Evolutionary conservation across 352 stramenopile species (phyloP), one percentile per base, ranked within the genome.

Genomic region (Phytophthora boehmeriae): DNA sequence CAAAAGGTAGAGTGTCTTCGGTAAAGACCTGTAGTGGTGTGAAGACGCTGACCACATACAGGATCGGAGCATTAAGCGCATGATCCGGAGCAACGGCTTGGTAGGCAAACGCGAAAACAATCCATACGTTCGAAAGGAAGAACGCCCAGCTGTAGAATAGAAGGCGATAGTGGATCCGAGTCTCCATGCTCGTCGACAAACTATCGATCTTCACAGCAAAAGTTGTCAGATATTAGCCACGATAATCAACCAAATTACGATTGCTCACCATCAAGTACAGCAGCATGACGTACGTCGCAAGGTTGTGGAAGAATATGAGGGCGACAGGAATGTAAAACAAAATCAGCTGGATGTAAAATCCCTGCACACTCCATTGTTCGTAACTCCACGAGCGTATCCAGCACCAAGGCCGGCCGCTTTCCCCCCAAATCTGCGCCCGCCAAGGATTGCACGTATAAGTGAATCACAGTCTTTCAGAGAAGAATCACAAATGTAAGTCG

Each of bases 381-480:
- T 78, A 71, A 68, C 63, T 89, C 80, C 80, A 93, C 23, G 73
- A 73, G n/a, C 81, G 81, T 50, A 93, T 73, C 84, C 84, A 91
- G 49, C 84, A 93, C 83, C 84, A 93, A 6, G 81, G 81, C 0
- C 83, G 59, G 0, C 84, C 84, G 23, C 81, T 89, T 43, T 86
- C 72, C 3, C 84, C 22, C 58, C 13, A 93, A 39, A 5, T 71
- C 45, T 34, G 76, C 80, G 8, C 84, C 84, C 13, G 68, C 60
- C 16, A 71, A 38, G 0, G 74, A 55, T 57, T 93, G 80, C 5
- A 75, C 35, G 17, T 61, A 63, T 39, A 93, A 61, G 49, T 90
- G 78, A 0, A 65, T 3, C 17, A 90, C 56, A 13, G 77, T 78
- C 80, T 90, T 49, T 30, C 46, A 22, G 14, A 62, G 16, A 27